A percentile compares a stretch with the other conserved stretches of the same genome.
These are phyloP conservation scores for Suhomyces chickasaworum DNA, from an alignment of 1,139 yeast species.

Conservation along the genomic window DNA sequence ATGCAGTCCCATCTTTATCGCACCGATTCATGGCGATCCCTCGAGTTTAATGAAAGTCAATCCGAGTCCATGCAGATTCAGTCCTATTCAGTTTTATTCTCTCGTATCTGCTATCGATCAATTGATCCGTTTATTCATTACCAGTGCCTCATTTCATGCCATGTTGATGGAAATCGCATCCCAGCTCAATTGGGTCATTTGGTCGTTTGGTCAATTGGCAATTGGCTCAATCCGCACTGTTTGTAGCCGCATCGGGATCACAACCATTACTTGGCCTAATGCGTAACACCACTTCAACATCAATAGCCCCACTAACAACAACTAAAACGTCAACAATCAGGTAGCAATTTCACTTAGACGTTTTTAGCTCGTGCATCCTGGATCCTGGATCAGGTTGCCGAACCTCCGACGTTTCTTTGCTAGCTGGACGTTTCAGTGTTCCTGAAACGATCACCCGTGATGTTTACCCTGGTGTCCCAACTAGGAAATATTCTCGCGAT, in stretches of 20 bases:
- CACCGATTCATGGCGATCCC: too few relatives aligned
- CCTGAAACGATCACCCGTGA: conserved; percentile 2
- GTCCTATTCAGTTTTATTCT: too few relatives aligned
- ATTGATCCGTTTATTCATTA: too few relatives aligned
- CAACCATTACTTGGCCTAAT: background rate
- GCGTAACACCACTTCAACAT: background rate
- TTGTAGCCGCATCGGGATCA: background rate
- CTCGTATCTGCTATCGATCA: too few relatives aligned
- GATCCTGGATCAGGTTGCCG: background rate
- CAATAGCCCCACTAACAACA: background rate
- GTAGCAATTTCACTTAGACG: background rate
- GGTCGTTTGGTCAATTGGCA: too few relatives aligned
- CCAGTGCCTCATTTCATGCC: too few relatives aligned
- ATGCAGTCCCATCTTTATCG: too few relatives aligned
- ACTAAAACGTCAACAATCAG: background rate
- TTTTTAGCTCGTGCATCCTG: background rate
- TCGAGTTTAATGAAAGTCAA: too few relatives aligned
- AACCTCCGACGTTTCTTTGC: background rate
- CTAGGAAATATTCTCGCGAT: conserved; percentile 1
- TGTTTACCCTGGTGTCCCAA: conserved; percentile 1
- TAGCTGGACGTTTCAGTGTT: background rate
- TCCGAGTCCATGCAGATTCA: too few relatives aligned
- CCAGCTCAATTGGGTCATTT: too few relatives aligned
- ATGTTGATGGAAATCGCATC: too few relatives aligned
- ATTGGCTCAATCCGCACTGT: background rate